Evolutionary conservation across 352 stramenopile genomes (phyloP), one percentile per base, ranked within the genome.

Genomic region (Phytophthora sojae): DNA sequence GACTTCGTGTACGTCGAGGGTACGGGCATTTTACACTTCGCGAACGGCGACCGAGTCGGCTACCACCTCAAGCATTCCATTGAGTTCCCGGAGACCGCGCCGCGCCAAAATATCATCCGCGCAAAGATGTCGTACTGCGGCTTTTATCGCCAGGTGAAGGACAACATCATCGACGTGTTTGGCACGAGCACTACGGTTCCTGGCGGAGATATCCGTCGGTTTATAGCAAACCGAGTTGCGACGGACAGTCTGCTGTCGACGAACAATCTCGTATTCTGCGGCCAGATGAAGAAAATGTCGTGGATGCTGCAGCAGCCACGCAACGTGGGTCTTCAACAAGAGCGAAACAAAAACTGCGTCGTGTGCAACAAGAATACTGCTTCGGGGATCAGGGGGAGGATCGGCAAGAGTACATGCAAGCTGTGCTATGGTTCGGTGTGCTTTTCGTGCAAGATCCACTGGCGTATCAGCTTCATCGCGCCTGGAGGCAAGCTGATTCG

Each of bases 121-220:
- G 71, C 74, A 14, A 65, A 80, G 52, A 60, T 88, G 57, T 89
- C 81, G 4, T 67, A 67, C 35, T 81, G 71, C 37, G 65, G 21
- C 60, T 79, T 90, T 61, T 90, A 78, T 57, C 79, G 79, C 4
- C 83, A 90, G 69, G 67, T 75, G 14, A 60, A 19, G 3, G 58
- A 77, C 14, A 77, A 81, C 53, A 54, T 73, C 15, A 75, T 88
- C 4, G 71, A 84, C 35, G 26, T 86, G 1, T 88, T 85, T 59
- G 66, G 76, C 26, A 70, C 64, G 1, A 68, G 71, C 0, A 73
- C 76, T 52, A 51, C 82, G 23, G 64, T 81, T 19, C 61, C 67
- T 2, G 47, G 59, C 0, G 70, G 71, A 19, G 69, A 71, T 12
- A 55, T 42, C 35, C 35, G 35, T 5, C 35, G 35, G 9, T 42